Base-by-base conservation (phyloP, 164 flowering plant genomes). In the Berberis vulgaris region DNA sequence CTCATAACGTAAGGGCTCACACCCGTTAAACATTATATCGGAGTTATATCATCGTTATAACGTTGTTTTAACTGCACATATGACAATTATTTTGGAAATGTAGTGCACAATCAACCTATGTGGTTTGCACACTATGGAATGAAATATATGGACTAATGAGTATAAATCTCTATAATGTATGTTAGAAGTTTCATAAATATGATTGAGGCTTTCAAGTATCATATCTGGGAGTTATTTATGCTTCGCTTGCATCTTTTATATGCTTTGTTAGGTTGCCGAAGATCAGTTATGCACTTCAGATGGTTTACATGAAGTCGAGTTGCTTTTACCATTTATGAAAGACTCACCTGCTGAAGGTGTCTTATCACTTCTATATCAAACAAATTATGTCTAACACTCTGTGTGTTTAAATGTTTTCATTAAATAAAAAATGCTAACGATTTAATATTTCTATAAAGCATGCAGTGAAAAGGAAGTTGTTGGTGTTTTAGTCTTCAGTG, bases 291-390 rank as follows among this genome's bases (percentile, higher is more conserved):
- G 75, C 67, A 66, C 69, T 59, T 73, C 86, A 38, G 86, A 81
- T 70, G 77, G 79, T 67, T 47, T 75, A 52, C 94, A 88, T 80
- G 85, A 88, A 66, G 87, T 93, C 71, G 96, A 93, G 72, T 77
- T 93, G 75, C 88, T 90, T 71, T 63, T 86, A 43, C 96, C 97
- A 43, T 81, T 88, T 59, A 71, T 76, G 79, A 82, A 79, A 61
- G 81, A 80, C 77, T 49, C 72, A 42, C 71, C 54, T 41, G 60
- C 70, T 41, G 89, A 81, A 81, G 89, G 96, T 92, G 54, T 74
- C 70, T 67, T 67, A 8, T 44, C 47, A 11, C 49, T 59, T 74
- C 55, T 57, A 4, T 57, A 42, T 57, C 26, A 41, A 60, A 43
- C 41, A 26, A 26, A 26, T 26, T 26, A 26, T 26, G 26, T 26